A percentile compares a stretch with the other conserved stretches of the same genome.
Conservation (phyloP, 1,139 yeast genomes). For the Hemisphaericaspora xylofermentans region DNA sequence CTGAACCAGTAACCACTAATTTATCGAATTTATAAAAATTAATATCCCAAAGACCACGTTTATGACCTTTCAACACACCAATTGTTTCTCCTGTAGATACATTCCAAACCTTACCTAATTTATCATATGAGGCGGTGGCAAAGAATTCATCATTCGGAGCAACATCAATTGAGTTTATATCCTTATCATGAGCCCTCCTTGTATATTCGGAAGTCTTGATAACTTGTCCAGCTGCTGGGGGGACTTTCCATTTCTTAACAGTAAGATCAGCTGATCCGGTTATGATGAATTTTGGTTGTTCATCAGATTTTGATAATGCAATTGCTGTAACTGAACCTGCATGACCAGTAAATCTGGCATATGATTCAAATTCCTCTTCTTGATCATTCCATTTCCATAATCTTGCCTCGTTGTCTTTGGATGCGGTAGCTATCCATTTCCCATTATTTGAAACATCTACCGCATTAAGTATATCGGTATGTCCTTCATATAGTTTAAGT, state of each 20-base stretch:
- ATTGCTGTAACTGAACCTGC: slow-evolving; percentile 85
- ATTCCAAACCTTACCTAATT: slow-evolving; percentile 88
- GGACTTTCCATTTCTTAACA: slow-evolving; percentile 84
- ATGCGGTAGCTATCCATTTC: slow-evolving; percentile 84
- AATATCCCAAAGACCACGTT: slow-evolving; percentile 93
- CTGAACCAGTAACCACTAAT: slow-evolving; percentile 73
- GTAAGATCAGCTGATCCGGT: slow-evolving; percentile 92
- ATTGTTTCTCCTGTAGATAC: slow-evolving; percentile 76
- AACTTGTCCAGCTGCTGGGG: slow-evolving; percentile 22
- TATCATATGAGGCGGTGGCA: slow-evolving; percentile 96
- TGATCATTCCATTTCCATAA: slow-evolving; percentile 67
- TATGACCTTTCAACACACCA: slow-evolving; percentile 85
- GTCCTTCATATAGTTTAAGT: slow-evolving; percentile 71
- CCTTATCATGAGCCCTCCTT: slow-evolving; percentile 95
- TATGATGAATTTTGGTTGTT: slow-evolving; percentile 64
- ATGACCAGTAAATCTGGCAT: slow-evolving; percentile 77
- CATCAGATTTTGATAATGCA: slow-evolving; percentile 61
- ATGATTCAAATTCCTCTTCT: slow-evolving; percentile 44
- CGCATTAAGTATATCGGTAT: slow-evolving; percentile 78
- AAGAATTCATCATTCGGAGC: slow-evolving; percentile 85
- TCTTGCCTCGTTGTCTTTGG: slow-evolving; percentile 86
- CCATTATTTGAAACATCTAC: slow-evolving; percentile 81
- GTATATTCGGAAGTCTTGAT: slow-evolving; percentile 72
- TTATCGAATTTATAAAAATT: slow-evolving; percentile 79
- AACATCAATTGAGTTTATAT: slow-evolving; percentile 83